Base-by-base conservation (phyloP, 169 alveolate genomes). In the Babesia sp. region DNA sequence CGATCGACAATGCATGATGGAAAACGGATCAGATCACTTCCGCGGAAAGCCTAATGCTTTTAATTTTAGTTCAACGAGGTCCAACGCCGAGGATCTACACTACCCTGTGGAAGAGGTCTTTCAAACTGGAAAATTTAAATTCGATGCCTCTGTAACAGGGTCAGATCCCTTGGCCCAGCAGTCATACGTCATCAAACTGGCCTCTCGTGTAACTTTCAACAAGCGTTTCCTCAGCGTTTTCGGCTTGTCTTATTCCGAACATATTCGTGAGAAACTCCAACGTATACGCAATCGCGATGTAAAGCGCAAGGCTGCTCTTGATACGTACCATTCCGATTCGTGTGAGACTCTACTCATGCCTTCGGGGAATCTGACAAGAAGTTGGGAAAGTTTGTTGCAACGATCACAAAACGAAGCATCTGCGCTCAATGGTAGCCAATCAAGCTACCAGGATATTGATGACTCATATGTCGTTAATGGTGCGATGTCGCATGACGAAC, bases 91-190 rank as follows among this genome's bases (percentile, higher is more conserved):
- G 2, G 74, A 64, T 12, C 14, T 33, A 12, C 7, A 8, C 5
- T 6, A 20, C 4, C 60, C n/a, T 5, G 12, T 48, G 14, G 56
- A 48, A 18, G 33, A 48, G 20, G 28, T 12, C 8, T 14, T 48
- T 7, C 28, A 7, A 18, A 6, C 56, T 6, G 56, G 20, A 12
- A 48, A 48, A 28, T 69, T 53, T 33, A 58, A 8, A 7, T 22
- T 41, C 0, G 73, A 61, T 24, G 41, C 59, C 22, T n/a, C 57
- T 1, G 9, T 42, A 4, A 20, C 71, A 6, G 28, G 50, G n/a
- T 26, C 26, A 16, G 73, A 59, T 31, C 87, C 87, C 26, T 45
- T 79, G 53, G 64, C 87, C 16, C 87, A 79, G 53, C 87, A 79
- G 55, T 79, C 87, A 1, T 79, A 79, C 54, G 42, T 69, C 26